Percentiles rank a stretch among this genome's conserved stretches.
phyloP scores from a whole-genome alignment of 805 yeast species.

The Blastobotrys americana region DNA sequence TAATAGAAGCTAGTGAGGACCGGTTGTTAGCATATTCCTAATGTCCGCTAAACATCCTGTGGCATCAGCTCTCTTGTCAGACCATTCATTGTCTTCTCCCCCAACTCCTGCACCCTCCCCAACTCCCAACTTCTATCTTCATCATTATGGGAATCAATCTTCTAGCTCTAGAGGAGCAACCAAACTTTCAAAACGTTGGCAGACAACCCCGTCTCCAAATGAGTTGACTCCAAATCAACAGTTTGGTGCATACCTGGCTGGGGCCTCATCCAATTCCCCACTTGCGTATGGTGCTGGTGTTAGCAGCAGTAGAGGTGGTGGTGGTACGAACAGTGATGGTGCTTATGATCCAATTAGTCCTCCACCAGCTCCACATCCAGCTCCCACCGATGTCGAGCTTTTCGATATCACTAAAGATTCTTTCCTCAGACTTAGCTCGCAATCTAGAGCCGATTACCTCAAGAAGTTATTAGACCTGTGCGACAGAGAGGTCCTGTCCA shows the following conservation, averaged over 20 bases:
- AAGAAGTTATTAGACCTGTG: conserved; percentile 20
- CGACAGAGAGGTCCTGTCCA: conserved; percentile 22
- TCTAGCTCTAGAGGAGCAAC: not conserved
- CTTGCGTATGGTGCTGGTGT: too few relatives aligned
- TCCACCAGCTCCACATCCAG: conserved; percentile 1
- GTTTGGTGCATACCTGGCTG: not conserved
- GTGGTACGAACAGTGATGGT: too few relatives aligned
- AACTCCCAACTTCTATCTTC: conserved; percentile 18
- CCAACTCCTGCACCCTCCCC: conserved; percentile 29
- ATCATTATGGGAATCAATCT: not conserved
- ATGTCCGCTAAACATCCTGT: too few relatives aligned
- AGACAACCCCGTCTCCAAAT: not conserved
- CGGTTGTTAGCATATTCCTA: too few relatives aligned
- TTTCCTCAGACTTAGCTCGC: conserved; percentile 18
- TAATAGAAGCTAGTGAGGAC: too few relatives aligned
- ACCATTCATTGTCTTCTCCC: conserved; percentile 13
- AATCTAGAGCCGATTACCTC: conserved; percentile 18
- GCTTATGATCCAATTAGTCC: not conserved
- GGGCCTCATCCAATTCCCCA: too few relatives aligned
- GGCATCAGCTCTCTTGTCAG: too few relatives aligned
- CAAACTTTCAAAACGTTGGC: not conserved
- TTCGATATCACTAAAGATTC: conserved; percentile 8
- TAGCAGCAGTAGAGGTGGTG: too few relatives aligned
- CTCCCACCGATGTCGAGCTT: conserved; percentile 2
- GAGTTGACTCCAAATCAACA: conserved; percentile 1